phyloP scores from a whole-genome alignment of 192 early-diverging fungal genomes.

The Rhizophagus sp. region DNA sequence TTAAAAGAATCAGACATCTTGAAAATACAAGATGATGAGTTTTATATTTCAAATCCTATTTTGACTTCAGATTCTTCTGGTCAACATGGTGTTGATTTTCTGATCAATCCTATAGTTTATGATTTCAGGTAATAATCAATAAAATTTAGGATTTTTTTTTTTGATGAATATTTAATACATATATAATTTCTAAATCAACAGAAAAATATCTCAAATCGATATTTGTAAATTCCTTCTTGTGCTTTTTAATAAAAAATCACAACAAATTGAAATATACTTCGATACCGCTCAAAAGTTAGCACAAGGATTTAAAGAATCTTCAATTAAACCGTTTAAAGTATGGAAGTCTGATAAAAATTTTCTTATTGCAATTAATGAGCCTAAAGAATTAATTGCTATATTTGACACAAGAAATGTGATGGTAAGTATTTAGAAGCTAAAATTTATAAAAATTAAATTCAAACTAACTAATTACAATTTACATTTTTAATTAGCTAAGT shows the following conservation, averaged over 20 bases:
- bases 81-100: not conserved
- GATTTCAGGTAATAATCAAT: not conserved
- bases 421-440: not conserved
- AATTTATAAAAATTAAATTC: no score
- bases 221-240: not conserved
- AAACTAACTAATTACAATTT: not conserved
- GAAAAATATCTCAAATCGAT: not conserved
- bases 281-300: not conserved
- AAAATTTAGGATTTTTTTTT: no score
- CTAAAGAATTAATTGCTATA: conserved; percentile 21
- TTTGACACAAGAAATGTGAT: not conserved
- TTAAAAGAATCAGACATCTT: not conserved
- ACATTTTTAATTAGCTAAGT: not conserved
- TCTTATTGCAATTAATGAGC: conserved; percentile 10
- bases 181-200: no score
- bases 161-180: no score
- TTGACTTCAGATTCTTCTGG: not conserved
- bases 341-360: not conserved
- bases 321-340: not conserved
- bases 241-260: not conserved
- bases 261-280: not conserved
- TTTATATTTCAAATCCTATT: not conserved
- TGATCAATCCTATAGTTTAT: not conserved
- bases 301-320: not conserved
- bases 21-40: not conserved